Evolutionary conservation across 345 rosid genomes (phyloP), one percentile per base, ranked within the genome.

Genomic region (Citrus glauca): DNA sequence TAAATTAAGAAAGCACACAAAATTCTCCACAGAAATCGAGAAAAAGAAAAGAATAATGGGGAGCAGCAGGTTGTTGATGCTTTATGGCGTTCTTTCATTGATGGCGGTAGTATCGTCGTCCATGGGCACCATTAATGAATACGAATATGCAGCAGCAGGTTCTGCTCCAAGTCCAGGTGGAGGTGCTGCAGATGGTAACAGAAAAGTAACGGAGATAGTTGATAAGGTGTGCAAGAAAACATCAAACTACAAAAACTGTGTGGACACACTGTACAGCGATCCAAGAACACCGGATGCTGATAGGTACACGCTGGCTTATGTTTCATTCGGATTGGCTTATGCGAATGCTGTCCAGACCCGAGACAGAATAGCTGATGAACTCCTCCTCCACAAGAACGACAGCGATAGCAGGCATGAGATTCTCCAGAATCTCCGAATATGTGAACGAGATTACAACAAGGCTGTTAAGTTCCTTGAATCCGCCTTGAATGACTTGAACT

Each of bases 241-340:
- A 7, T 68, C 84, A 3, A 62, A 78, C 80, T 69, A 71, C 77
- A 28, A n/a, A 19, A 79, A 67, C 80, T 86, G 84, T 28, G 11
- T 59, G 24, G 1, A 65, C 1, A 63, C 82, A 20, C 81, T 81
- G 14, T 42, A 35, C 37, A 72, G 79, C 2, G 86, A 84, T 57
- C 71, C 72, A 2, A 73, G 77, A 19, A 68, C 83, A 1, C 30
- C 80, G 0, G 67, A 33, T 0, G 78, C 83, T 11, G 83, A 79
- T 4, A 64, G 35, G 5, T 16, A 7, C 42, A 62, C 40, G 0
- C 74, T 86, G 0, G 83, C 84, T 32, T 32, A 66, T 22, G 38
- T 82, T 7, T 77, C 83, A n/a, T 74, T 86, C 42, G 40, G 78
- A 6, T 57, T 72, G 19, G 83, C 83, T 2, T 63, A 76, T 8